These are phyloP conservation scores for Nicotiana attenuata DNA, from an alignment of 257 asterid genomes.

Conservation along the genomic window DNA sequence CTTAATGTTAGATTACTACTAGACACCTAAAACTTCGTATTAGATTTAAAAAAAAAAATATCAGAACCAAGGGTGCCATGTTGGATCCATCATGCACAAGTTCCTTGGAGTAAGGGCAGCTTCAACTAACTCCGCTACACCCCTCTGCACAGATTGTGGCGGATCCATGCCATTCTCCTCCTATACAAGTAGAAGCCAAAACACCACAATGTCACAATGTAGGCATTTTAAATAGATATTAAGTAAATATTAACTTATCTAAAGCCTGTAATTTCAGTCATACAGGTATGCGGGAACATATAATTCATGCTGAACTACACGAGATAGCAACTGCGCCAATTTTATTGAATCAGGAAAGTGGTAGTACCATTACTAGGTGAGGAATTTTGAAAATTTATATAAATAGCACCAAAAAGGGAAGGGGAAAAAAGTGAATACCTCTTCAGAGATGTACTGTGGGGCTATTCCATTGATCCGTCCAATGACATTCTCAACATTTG, in stretches of 20 bases:
- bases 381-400: background rate
- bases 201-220: background rate
- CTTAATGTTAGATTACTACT: background rate
- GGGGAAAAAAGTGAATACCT: conserved; percentile 40
- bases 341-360: background rate
- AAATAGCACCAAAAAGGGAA: background rate
- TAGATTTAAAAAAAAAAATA: no score
- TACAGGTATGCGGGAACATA: background rate
- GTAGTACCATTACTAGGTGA: background rate
- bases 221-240: background rate
- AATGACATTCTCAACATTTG: conserved; percentile 85
- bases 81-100: conserved; percentile 99
- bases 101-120: conserved; percentile 91
- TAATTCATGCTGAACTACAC: background rate
- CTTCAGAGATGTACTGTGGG: conserved; percentile 86
- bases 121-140: conserved; percentile 89
- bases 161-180: conserved; percentile 89
- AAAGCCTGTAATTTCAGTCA: background rate
- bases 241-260: background rate
- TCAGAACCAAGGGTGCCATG: conserved; percentile 99
- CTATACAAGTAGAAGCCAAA: conserved; percentile 24
- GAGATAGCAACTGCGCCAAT: background rate
- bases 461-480: conserved; percentile 75
- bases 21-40: background rate
- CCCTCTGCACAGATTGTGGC: conserved; percentile 95